Evolutionary conservation across 1,284 basidiomycete genomes (phyloP), one percentile per base, ranked within the genome.

Genomic region (Psilocybe mexicana): DNA sequence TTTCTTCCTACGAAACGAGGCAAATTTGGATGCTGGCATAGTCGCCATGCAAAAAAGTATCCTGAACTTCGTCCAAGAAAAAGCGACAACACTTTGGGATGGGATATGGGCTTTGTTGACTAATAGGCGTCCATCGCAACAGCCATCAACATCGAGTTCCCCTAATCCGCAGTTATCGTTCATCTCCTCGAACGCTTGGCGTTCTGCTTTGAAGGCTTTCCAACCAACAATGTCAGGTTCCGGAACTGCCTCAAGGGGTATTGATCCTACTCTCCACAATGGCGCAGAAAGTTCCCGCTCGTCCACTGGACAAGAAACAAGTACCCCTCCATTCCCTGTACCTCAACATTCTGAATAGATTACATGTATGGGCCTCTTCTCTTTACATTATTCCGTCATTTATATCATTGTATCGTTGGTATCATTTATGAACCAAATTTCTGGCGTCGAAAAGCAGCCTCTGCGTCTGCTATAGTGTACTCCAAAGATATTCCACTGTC

Each of bases 401-500:
- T 55, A 33, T 53, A 49, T 44, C 35, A 55, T 44, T 18, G 18
- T 18, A 18, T 18, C 18, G 18, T 18, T 18, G 18, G 18, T 18
- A 33, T 52, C 40, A 35, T 52, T 69, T 74, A 83, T 54, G 73
- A 74, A 45, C 74, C 77, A 46, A 83, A 73, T 49, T 83, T 77
- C 68, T 90, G 88, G 51, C 82, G 79, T 70, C 81, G 87, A 73
- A 94, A 95, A 0, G 87, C 85, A 12, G 76, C 75, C 69, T 94
- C 90, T 2, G 95, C 86, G 61, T 96, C 94, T 23, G 74, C 75
- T n/a, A 78, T 71, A 7, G 82, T 83, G 66, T 90, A 96, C 65
- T 96, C 93, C 55, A 96, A 72, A 2, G 79, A 72, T 18, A 90
- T 74, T 1, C 88, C 87, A 46, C 79, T 82, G 47, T 90, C 90